Base-by-base conservation (phyloP, 2,329 filamentous ascomycete genomes). In the Cladosporium sp. region DNA sequence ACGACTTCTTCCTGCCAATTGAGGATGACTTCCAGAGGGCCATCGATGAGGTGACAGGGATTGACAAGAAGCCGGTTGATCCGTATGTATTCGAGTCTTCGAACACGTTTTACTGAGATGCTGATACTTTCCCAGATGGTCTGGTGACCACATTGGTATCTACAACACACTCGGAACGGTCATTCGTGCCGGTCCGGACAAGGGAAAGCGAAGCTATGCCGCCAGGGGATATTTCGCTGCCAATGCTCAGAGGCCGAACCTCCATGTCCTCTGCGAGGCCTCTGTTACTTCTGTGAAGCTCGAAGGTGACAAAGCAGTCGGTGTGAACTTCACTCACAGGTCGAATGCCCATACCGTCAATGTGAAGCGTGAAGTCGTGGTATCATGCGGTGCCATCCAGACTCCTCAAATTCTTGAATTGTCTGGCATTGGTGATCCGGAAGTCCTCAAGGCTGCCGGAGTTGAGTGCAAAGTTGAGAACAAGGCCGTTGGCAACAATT, bases 331-430 rank as follows among this genome's bases (percentile, higher is more conserved):
- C 62, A 70, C 62, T 8, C 66, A 72, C 25, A 66, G 69, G 5
- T 75, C 75, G 2, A 60, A 70, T 7, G 65, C 70, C 3, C 67
- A 73, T 50, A 64, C 65, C 4, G 68, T 75, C 3, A 74, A 61
- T 9, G 73, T 73, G 1, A 69, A 64, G 12, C 70, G 70, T 20
- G 78, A 80, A 63, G 73, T 79, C 36, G 76, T 80, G 59, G 59
- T 79, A 36, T 70, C 75, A 8, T 77, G 68, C 3, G 85, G 85
- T 19, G 78, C 82, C 1, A 87, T 82, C 69, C 84, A 87, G 71
- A 80, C 81, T 0, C 84, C 84, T 4, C 85, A 88, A 68, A 71
- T 89, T 2, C 80, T 89, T 10, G 83, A 85, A 72, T 77, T 87
- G 1, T 81, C 77, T 49, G 85, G 85, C 20, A 77, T 88, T 32